Percentiles rank a stretch among this genome's conserved stretches.
Evolutionary conservation across 2,329 filamentous ascomycete species (phyloP).

Genomic region (Botrytis sinoallii): DNA sequence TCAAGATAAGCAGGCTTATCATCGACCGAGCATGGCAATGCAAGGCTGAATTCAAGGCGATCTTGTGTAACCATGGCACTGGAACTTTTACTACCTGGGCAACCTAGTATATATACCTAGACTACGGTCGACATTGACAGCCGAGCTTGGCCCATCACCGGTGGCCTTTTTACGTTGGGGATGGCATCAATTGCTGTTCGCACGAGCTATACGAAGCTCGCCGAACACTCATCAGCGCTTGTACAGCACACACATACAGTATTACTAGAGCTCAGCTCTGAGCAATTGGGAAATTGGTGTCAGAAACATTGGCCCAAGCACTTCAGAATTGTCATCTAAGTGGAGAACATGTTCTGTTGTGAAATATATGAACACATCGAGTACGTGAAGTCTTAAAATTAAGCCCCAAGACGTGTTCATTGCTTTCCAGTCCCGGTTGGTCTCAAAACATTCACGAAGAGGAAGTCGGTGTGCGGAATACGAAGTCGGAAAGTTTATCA

Average conservation of each 20-base stretch:
- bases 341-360: not conserved
- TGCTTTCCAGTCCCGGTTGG: not conserved
- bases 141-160: not conserved
- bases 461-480: not conserved
- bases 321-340: not conserved
- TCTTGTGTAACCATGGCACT: slow-evolving; percentile 4
- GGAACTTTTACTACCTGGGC: not conserved
- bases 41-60: slow-evolving; percentile 5
- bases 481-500: not conserved
- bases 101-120: not conserved
- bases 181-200: slow-evolving; percentile 4
- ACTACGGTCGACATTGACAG: not conserved
- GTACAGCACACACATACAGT: slow-evolving; percentile 3
- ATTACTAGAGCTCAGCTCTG: not conserved
- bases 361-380: not conserved
- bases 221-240: not conserved
- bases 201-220: not conserved
- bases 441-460: not conserved
- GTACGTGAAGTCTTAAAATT: slow-evolving; percentile 1
- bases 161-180: not conserved
- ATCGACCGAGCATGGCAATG: not conserved
- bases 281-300: not conserved
- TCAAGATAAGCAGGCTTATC: not conserved
- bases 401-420: not conserved
- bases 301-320: not conserved